Evolutionary conservation across 225 moss, liverwort and hornwort genomes (phyloP), one percentile per base, ranked within the genome.

Genomic region (Polytrichum commune): DNA sequence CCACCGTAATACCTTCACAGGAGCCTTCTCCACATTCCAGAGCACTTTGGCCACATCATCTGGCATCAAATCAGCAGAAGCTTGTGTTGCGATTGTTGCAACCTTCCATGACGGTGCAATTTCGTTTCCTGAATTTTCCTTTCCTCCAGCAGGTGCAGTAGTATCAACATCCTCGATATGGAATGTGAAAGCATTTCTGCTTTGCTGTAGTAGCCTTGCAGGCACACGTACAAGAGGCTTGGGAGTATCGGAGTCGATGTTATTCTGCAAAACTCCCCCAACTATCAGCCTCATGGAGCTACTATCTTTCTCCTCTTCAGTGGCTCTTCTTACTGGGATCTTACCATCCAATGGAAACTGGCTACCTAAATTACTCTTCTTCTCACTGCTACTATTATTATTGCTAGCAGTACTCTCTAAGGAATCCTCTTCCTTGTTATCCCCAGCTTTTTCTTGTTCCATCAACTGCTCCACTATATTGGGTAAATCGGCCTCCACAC

Each of bases 11-110:
- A 96, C 96, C 98, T 98, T 98, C 54, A 98, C 95, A 65, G 98
- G 98, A 71, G 91, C 95, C 78, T 95, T 98, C 87, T 98, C 95
- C 64, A 95, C 95, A 75, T 95, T 98, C 98, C 98, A 98, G 32
- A 98, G 90, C 53, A 95, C 98, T 80, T 95, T 98, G 6, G 98
- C 95, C 53, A 98, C 94, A 81, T 98, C 98, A 78, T 98, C 98
- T 19, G 98, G 93, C 93, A 98, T 95, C 33, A 98, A 79, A 70
- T 95, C 98, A 57, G 98, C 90, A 57, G 98, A 93, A 5, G 98
- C 91, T 84, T 95, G 92, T 30, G 93, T 91, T 67, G 98, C 95
- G 80, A 95, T 86, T 27, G 93, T 87, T 26, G 98, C 95, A 75
- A 95, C 85, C 79, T 98, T 98, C 90, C 93, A 98, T 5, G 93